Evolutionary conservation across 2,329 filamentous ascomycete genomes (phyloP).

Genomic region (Pseudogymnoascus sp.): DNA sequence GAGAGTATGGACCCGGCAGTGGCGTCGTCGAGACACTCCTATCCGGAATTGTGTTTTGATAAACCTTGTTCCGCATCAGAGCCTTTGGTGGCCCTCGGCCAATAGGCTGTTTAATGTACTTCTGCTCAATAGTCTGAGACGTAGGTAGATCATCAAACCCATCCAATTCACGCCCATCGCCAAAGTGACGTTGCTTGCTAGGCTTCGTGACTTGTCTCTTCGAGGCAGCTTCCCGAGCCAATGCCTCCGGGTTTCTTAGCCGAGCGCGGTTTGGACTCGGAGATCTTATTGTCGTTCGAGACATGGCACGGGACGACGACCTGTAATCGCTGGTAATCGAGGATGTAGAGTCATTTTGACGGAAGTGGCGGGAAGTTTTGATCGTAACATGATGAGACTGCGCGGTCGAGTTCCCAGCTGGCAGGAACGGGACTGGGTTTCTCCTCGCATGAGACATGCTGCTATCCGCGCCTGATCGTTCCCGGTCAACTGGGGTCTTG

Average conservation of each 20-base stretch:
- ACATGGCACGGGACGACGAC: constrained; percentile 49
- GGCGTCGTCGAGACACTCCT: constrained; percentile 39
- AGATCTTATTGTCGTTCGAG: constrained; percentile 46
- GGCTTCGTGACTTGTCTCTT: constrained; percentile 71
- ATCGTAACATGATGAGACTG: constrained; percentile 72
- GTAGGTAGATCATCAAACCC: constrained; percentile 92
- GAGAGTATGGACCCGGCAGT: constrained; percentile 39
- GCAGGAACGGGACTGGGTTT: constrained; percentile 65
- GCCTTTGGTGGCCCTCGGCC: constrained; percentile 57
- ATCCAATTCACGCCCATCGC: constrained; percentile 87
- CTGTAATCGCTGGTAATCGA: constrained; percentile 48
- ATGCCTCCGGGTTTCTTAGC: constrained; percentile 35
- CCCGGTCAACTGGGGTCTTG: constrained; percentile 61
- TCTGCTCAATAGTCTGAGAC: constrained; percentile 71
- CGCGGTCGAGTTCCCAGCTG: constrained; percentile 62
- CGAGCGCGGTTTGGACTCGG: constrained; percentile 48
- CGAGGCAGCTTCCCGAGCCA: constrained; percentile 39
- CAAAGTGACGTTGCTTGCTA: constrained; percentile 64
- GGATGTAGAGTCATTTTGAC: constrained; percentile 76
- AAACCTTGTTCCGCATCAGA: constrained; percentile 47
- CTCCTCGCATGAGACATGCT: constrained; percentile 49
- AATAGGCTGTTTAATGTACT: constrained; percentile 72
- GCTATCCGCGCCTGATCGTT: constrained; percentile 40
- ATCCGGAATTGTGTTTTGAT: constrained; percentile 48
- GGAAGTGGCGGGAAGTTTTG: constrained; percentile 62